Percentiles rank a stretch among this genome's conserved stretches.
These are phyloP conservation scores for Vigna unguiculata DNA, from an alignment of 306 rosid species.

Conservation along the genomic window DNA sequence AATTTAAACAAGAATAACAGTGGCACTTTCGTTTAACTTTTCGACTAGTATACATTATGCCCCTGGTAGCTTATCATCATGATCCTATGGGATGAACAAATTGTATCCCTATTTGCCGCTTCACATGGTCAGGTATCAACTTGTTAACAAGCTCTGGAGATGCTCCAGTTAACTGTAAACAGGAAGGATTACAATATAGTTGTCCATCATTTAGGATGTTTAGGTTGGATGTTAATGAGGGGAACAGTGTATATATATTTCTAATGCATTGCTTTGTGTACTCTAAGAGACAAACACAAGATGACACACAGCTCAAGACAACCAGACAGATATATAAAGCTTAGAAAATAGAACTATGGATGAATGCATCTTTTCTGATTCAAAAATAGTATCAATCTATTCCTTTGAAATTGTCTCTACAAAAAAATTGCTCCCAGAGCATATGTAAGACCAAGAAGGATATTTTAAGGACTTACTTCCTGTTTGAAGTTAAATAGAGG, in stretches of 20 bases:
- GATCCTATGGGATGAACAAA: constrained; percentile 65
- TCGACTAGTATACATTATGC: constrained; percentile 52
- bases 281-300: not conserved
- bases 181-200: constrained; percentile 25
- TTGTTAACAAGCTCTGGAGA: constrained; percentile 79
- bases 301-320: not conserved
- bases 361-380: not conserved
- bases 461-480: constrained; percentile 66
- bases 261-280: constrained; percentile 8
- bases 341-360: not conserved
- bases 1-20: constrained; percentile 50
- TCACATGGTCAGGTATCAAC: constrained; percentile 89
- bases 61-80: constrained; percentile 48
- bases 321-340: not conserved
- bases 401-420: not conserved
- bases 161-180: constrained; percentile 72
- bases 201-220: constrained; percentile 12
- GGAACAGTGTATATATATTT: not conserved
- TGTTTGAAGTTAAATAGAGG: constrained; percentile 89
- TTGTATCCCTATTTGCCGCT: constrained; percentile 77
- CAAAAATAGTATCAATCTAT: not conserved
- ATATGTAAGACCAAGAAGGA: not conserved
- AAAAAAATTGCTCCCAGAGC: not conserved
- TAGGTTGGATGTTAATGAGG: not conserved
- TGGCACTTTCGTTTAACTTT: constrained; percentile 56